Percentiles rank a stretch among this genome's conserved stretches.
Evolutionary conservation across 1,139 yeast genomes (phyloP).

Genomic region (Protomyces pachydermus): DNA sequence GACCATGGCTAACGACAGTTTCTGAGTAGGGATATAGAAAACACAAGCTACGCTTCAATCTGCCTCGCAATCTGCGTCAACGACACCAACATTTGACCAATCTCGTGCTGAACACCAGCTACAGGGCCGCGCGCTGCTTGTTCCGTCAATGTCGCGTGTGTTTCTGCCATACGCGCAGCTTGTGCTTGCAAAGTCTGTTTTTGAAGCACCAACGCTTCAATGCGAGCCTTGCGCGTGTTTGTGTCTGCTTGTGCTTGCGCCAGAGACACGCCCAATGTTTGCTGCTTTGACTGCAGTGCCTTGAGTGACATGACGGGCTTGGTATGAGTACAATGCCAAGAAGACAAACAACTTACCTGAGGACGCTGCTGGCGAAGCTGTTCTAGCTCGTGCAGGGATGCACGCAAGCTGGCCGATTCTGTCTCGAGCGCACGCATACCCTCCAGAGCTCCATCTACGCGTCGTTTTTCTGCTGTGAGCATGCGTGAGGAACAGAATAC

Average conservation of each 20-base stretch:
- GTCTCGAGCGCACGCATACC: background rate
- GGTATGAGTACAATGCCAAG: background rate
- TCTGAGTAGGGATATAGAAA: background rate
- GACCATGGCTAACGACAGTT: background rate
- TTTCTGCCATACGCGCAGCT: background rate
- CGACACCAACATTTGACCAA: background rate
- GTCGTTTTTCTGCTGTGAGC: background rate
- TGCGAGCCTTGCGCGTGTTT: background rate
- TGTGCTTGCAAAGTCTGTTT: background rate
- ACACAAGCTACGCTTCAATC: background rate
- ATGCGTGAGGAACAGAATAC: background rate
- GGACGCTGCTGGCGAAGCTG: background rate
- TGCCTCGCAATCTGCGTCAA: background rate
- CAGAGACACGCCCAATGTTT: background rate
- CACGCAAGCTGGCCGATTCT: background rate
- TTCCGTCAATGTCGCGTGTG: background rate
- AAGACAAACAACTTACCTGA: background rate
- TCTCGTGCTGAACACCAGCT: background rate
- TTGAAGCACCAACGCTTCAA: background rate
- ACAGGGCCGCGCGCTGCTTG: background rate
- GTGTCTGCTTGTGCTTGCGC: background rate
- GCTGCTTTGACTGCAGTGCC: background rate
- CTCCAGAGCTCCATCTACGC: background rate
- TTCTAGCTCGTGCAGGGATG: background rate
- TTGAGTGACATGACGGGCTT: background rate